A percentile compares a stretch with the other conserved stretches of the same genome.
Conservation (phyloP, 208 protist genomes). For the Acanthamoeba polyphaga region DNA sequence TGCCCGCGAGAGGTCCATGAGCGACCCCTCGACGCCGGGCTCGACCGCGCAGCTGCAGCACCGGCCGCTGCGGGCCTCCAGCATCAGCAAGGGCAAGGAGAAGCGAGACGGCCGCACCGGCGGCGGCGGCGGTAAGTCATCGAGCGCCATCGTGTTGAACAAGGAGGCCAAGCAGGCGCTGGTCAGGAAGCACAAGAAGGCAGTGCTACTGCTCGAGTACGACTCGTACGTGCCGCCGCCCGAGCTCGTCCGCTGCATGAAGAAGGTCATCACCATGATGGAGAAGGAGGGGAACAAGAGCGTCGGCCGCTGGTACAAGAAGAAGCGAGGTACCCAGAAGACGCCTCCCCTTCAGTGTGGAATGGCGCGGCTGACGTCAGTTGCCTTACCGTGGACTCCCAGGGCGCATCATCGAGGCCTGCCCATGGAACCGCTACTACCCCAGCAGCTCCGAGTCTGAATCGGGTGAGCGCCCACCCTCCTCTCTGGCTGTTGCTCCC, state of each 20-base stretch:
- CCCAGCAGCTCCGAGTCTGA: slow-evolving; percentile 12
- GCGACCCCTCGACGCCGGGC: neutral
- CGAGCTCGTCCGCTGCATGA: slow-evolving; percentile 17
- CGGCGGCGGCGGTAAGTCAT: neutral
- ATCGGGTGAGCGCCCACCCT: neutral
- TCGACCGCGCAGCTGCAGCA: neutral
- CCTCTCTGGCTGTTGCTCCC: neutral
- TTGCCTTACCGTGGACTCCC: neutral
- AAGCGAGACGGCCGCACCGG: neutral
- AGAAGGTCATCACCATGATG: slow-evolving; percentile 22
- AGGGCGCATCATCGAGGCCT: slow-evolving; percentile 35
- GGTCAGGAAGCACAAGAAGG: neutral
- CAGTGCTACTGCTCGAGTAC: neutral
- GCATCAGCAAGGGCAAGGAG: neutral
- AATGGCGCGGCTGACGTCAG: neutral
- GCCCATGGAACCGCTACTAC: slow-evolving; percentile 51
- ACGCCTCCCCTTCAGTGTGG: neutral
- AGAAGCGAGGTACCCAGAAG: neutral
- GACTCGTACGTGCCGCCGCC: slow-evolving; percentile 40
- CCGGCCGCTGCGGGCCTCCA: neutral
- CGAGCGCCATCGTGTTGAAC: neutral
- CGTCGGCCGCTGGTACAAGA: slow-evolving; percentile 9
- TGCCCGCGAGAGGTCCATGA: neutral
- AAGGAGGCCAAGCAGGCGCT: slow-evolving; percentile 10
- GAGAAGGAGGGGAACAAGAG: slow-evolving; percentile 8